Evolutionary conservation across 2,329 filamentous ascomycete species (phyloP).

Genomic region (Stemphylium lycopersici): DNA sequence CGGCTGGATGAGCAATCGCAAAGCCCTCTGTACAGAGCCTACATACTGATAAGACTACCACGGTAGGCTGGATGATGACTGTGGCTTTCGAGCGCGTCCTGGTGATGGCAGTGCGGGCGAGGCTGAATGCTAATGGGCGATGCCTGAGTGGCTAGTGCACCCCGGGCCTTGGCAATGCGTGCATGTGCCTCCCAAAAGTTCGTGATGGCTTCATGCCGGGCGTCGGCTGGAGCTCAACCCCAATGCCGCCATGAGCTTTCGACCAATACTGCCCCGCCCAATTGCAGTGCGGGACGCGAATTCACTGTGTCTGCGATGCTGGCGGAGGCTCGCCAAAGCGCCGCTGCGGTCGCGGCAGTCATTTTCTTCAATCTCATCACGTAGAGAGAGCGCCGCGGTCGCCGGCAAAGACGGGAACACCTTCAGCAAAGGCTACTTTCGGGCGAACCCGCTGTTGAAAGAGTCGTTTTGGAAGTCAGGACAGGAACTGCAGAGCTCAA

Average conservation of each 20-base stretch:
- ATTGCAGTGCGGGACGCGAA: slow-evolving; percentile 37
- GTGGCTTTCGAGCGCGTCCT: too few species aligned
- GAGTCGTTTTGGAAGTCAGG: slow-evolving; percentile 39
- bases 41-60: too few species aligned
- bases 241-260: slow-evolving; percentile 47
- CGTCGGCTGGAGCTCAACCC: slow-evolving; percentile 7
- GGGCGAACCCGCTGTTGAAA: slow-evolving; percentile 44
- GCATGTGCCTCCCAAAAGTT: slow-evolving; percentile 12
- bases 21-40: too few species aligned
- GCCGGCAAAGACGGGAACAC: slow-evolving; percentile 37
- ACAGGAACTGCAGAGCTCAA: slow-evolving; percentile 41
- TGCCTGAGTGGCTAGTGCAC: slow-evolving; percentile 8
- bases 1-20: too few species aligned
- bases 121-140: not conserved
- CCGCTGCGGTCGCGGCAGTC: slow-evolving; percentile 30
- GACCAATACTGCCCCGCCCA: slow-evolving; percentile 39
- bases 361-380: slow-evolving; percentile 36
- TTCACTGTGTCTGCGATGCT: slow-evolving; percentile 44
- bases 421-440: slow-evolving; percentile 50
- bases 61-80: too few species aligned
- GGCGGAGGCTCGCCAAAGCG: slow-evolving; percentile 35
- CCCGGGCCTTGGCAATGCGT: slow-evolving; percentile 10
- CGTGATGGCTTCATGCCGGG: not conserved
- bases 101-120: too few species aligned
- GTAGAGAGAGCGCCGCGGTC: slow-evolving; percentile 38